Evolutionary conservation across 1,284 basidiomycete genomes (phyloP), one percentile per base, ranked within the genome.

Genomic region (Ustilago xerochloae): DNA sequence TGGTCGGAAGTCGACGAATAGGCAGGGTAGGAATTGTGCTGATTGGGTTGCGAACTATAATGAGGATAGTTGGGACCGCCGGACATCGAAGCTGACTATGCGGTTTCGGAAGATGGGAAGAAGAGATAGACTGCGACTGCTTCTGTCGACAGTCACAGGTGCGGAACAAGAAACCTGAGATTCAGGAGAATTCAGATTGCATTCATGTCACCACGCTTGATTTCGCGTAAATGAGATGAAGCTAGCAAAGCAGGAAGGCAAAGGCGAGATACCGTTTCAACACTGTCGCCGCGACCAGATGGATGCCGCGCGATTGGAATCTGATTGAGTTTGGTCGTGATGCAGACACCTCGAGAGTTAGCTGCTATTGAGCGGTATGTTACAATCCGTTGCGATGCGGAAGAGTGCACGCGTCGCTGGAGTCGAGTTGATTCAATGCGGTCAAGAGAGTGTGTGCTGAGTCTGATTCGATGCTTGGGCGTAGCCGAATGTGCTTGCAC

Each of bases 51-150:
- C 18, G 24, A 35, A 32, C 36, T 41, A 38, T 57, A 58, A n/a
- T n/a, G n/a, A 50, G 65, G 59, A 41, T 54, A 33, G 15, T 68
- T 59, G 53, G 57, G 48, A 30, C 67, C 67, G 33, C 61, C 57
- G 41, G 67, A 70, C 67, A 70, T 70, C 38, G 57, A 59, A 59
- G 58, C 58, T 30, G 64, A 67, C 48, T 32, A 26, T 36, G 58
- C 58, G 35, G 36, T 39, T 35, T 33, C 20, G 12, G 16, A 43
- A 26, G 13, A 39, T n/a, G 35, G 20, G 24, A 22, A 32, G 35
- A 6, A 24, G 53, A 26, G n/a, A 43, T 16, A 29, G 50, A 43
- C 51, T 51, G 60, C 35, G 48, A 48, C 22, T 20, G 54, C 41
- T 39, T 18, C 16, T 15, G 48, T 38, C 57, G 39, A 39, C 56